Evolutionary conservation across 1,284 basidiomycete species (phyloP).

Genomic region (Tilletiopsis washingtonensis): DNA sequence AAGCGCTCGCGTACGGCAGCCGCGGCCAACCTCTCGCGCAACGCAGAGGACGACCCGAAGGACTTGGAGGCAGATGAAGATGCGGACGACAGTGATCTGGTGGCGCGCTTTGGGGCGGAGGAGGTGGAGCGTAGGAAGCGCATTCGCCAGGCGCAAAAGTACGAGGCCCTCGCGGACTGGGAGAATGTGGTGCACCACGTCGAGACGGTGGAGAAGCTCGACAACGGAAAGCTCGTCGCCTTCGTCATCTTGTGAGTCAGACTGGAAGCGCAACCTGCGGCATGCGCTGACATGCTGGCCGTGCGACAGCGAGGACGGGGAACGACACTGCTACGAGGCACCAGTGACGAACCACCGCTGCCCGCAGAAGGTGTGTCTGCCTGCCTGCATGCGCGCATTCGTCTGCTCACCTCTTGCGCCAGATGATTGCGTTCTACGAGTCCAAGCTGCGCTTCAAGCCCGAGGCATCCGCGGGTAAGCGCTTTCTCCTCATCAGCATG

Average conservation of each 20-base stretch:
- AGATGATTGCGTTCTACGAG: constrained; percentile 24
- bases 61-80: constrained; percentile 6
- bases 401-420: no score
- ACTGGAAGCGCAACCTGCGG: not conserved
- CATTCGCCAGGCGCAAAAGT: constrained; percentile 15
- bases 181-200: constrained; percentile 22
- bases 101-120: constrained; percentile 5
- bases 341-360: constrained; percentile 19
- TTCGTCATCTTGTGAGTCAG: constrained; percentile 19
- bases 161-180: constrained; percentile 25
- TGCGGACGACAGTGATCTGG: not conserved
- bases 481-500: no score
- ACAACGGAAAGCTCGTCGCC: constrained; percentile 15
- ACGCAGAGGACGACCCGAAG: not conserved
- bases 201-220: constrained; percentile 21
- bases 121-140: constrained; percentile 11
- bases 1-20: not conserved
- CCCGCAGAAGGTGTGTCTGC: constrained; percentile 18
- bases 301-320: constrained; percentile 10
- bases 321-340: constrained; percentile 19
- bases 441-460: constrained; percentile 5
- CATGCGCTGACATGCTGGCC: not conserved
- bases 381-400: no score
- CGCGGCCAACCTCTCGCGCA: not conserved
- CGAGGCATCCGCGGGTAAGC: not conserved